Evolutionary conservation across 176 grass and related monocot genomes (phyloP), one percentile per base, ranked within the genome.

Genomic region (Oryza meyeriana): DNA sequence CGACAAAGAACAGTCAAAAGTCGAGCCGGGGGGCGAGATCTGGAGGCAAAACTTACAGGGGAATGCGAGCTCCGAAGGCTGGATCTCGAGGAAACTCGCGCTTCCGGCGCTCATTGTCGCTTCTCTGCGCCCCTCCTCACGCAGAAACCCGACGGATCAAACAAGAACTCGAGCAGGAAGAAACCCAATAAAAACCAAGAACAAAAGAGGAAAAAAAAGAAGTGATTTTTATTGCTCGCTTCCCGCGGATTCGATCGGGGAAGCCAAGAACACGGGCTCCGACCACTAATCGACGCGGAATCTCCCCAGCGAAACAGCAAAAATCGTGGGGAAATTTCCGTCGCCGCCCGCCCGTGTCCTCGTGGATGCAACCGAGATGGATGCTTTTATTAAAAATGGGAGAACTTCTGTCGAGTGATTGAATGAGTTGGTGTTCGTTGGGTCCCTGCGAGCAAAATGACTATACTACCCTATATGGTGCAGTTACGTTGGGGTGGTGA

Each of bases 11-110:
- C 22, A 45, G 66, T 57, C 18, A 26, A n/a, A n/a, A n/a, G n/a
- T n/a, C n/a, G n/a, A n/a, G n/a, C n/a, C n/a, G n/a, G 73, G 5
- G 69, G 6, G 62, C 79, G 65, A 75, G 84, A 83, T 88, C 71
- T 77, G 64, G 42, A 25, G 50, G 41, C 14, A 48, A 67, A 16
- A 77, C 92, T 95, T 90, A 99, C 96, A 99, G 10, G 79, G 91
- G 48, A 99, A 99, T 85, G 86, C 77, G 29, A 99, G 91, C 91
- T 95, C 93, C 22, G 76, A 86, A 6, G 96, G 96, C 66, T 92
- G 91, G 93, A 99, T 93, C 79, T 99, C 91, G 71, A 99, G 93
- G 50, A 93, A 83, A 75, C 57, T 84, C 83, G 44, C 87, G 62
- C 64, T 82, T 59, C 79, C 89, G 57, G 88, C 86, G 76, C 86